Base-by-base conservation (phyloP, 805 yeast genomes). In the Candida golubevii region DNA sequence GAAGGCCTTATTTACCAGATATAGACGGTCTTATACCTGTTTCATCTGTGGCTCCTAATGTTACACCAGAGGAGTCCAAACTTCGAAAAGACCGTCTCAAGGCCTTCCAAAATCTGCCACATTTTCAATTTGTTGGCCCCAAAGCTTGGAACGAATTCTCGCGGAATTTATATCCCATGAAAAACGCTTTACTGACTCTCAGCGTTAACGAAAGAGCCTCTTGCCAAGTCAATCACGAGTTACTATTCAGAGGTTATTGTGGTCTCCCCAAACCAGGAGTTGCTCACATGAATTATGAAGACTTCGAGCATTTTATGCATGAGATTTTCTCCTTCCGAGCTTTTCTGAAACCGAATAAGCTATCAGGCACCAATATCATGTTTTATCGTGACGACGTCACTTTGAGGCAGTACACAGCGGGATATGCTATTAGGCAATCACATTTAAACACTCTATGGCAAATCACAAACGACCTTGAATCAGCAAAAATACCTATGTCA, bases 381-480 rank as follows among this genome's bases (percentile, higher is more conserved):
- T 34, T 49, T 13, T 38, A 33, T 34, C 32, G 31, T 26, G 48
- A 40, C 13, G 36, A 30, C 7, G 35, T 18, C 31, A 28, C 46
- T 18, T 15, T 50, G 23, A 40, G 38, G 27, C 42, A 28, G 6
- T 60, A 52, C 42, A 35, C 49, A n/a, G 48, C 50, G 18, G 59
- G 56, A 50, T 45, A 60, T 18, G 46, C 39, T 6, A 47, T 37
- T 28, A 50, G 69, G 26, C 44, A 50, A 12, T 43, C 49, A 4
- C 61, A 63, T 36, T 36, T 61, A 8, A 38, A 39, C 12, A 55
- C 52, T 46, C 51, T 62, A 29, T 50, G 57, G 41, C 51, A 50
- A 5, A 50, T 70, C 0, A 42, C 68, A 8, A 49, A 53, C 34
- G 74, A 69, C 43, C 42, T 67, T 40, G 56, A 54, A 12, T 37